These are phyloP conservation scores for Boletus patriciae DNA, from an alignment of 768 basidiomycete genomes.

Conservation along the genomic window DNA sequence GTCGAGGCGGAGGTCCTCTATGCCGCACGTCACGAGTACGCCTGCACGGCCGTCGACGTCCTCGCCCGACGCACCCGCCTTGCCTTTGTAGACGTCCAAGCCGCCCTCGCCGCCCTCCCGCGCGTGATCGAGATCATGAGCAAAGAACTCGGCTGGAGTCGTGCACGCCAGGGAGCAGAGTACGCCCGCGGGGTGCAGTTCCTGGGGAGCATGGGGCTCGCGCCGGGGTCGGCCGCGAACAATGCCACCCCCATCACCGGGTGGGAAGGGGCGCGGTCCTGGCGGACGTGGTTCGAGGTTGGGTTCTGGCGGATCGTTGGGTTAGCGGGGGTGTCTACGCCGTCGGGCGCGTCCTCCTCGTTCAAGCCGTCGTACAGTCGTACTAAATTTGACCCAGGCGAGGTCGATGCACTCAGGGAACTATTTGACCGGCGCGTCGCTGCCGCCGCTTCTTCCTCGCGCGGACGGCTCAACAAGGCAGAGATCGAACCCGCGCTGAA, in stretches of 20 bases:
- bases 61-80: conserved; percentile 92
- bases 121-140: conserved; percentile 90
- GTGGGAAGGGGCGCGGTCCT: conserved; percentile 8
- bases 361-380: conserved; percentile 41
- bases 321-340: conserved; percentile 4
- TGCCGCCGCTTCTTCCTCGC: not conserved
- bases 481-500: conserved; percentile 45
- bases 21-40: conserved; percentile 88
- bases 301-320: conserved; percentile 26
- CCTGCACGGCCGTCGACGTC: conserved; percentile 88
- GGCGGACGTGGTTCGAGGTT: conserved; percentile 17
- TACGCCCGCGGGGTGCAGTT: conserved; percentile 59
- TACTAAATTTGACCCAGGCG: conserved; percentile 55
- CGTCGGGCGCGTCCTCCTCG: conserved; percentile 3
- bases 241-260: not conserved
- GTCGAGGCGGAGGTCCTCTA: conserved; percentile 94
- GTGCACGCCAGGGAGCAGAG: conserved; percentile 57
- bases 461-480: conserved; percentile 38
- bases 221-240: conserved; percentile 36
- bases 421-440: conserved; percentile 32
- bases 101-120: conserved; percentile 81
- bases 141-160: conserved; percentile 77
- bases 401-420: conserved; percentile 42
- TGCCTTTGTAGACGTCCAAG: conserved; percentile 88
- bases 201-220: conserved; percentile 84